phyloP scores from a whole-genome alignment of 148 eudicot genomes.

The Talinum fruticosum region DNA sequence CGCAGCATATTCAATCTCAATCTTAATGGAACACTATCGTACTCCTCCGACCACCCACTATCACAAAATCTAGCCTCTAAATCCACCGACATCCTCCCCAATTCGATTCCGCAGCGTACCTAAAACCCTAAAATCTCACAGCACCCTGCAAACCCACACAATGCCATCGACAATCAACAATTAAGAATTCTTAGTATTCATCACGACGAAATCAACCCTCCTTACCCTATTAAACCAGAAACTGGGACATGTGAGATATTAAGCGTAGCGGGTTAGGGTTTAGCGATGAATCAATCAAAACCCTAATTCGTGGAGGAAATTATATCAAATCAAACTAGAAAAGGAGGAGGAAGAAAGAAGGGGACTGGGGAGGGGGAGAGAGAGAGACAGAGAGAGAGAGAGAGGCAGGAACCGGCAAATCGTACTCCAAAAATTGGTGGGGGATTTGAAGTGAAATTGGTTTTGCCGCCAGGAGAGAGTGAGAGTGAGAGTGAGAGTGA shows the following conservation, averaged over 20 bases:
- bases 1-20: slow-evolving; percentile 45
- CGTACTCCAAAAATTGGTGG: too few relatives aligned
- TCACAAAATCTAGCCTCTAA: slow-evolving; percentile 5
- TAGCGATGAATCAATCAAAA: not conserved
- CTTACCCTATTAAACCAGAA: too few relatives aligned
- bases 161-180: too few relatives aligned
- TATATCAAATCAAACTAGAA: not conserved
- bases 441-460: not conserved
- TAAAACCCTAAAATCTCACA: not conserved
- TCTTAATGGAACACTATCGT: slow-evolving; percentile 51
- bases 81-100: slow-evolving; percentile 18
- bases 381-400: not conserved
- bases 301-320: not conserved
- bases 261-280: not conserved
- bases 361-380: too few relatives aligned
- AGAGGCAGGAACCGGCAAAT: not conserved
- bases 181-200: too few relatives aligned
- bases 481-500: too few relatives aligned
- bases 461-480: not conserved
- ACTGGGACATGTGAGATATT: too few relatives aligned
- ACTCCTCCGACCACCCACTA: slow-evolving; percentile 45
- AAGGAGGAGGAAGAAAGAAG: not conserved
- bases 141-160: too few relatives aligned
- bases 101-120: not conserved
- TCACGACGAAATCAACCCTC: too few relatives aligned